Conservation (phyloP, 768 basidiomycete genomes). For the Paxillus ammoniavirescens region DNA sequence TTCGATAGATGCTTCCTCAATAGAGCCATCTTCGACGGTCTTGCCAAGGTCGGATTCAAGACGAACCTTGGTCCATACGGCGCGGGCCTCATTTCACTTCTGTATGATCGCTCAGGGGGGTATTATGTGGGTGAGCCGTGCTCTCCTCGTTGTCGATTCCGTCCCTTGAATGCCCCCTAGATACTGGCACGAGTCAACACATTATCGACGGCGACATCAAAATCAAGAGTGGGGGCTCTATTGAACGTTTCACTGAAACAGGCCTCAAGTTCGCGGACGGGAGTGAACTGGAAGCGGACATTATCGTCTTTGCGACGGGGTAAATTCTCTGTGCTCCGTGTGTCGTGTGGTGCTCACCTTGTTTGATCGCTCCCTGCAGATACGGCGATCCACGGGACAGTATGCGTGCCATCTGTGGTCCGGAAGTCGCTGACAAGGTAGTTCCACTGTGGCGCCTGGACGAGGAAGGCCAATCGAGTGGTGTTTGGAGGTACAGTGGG, state of each 20-base stretch:
- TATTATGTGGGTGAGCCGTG: slow-evolving; percentile 37
- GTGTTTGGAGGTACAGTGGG: slow-evolving; percentile 33
- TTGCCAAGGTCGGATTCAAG: slow-evolving; percentile 38
- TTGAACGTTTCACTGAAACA: slow-evolving; percentile 24
- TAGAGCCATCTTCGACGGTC: slow-evolving; percentile 37
- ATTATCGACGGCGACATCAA: slow-evolving; percentile 48
- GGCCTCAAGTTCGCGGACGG: slow-evolving; percentile 25
- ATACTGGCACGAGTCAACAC: slow-evolving; percentile 37
- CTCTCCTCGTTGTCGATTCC: too few relatives aligned
- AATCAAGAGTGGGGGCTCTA: slow-evolving; percentile 41
- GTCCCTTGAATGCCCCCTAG: too few relatives aligned
- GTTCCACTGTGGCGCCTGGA: slow-evolving; percentile 61
- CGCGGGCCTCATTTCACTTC: slow-evolving; percentile 31
- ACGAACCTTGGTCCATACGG: slow-evolving; percentile 34
- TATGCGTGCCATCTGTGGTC: slow-evolving; percentile 44
- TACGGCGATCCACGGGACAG: slow-evolving; percentile 44
- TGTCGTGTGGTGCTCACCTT: not conserved
- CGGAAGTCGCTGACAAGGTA: slow-evolving; percentile 43
- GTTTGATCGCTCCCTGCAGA: slow-evolving; percentile 26
- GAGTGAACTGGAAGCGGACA: slow-evolving; percentile 22
- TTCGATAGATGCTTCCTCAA: not conserved
- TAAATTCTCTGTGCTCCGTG: not conserved
- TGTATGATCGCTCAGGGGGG: slow-evolving; percentile 33
- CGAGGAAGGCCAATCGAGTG: slow-evolving; percentile 57
- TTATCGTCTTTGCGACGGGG: slow-evolving; percentile 27